Percentiles rank a stretch among this genome's conserved stretches.
Conservation (phyloP, 768 basidiomycete genomes). For the Tulasnella calospora region DNA sequence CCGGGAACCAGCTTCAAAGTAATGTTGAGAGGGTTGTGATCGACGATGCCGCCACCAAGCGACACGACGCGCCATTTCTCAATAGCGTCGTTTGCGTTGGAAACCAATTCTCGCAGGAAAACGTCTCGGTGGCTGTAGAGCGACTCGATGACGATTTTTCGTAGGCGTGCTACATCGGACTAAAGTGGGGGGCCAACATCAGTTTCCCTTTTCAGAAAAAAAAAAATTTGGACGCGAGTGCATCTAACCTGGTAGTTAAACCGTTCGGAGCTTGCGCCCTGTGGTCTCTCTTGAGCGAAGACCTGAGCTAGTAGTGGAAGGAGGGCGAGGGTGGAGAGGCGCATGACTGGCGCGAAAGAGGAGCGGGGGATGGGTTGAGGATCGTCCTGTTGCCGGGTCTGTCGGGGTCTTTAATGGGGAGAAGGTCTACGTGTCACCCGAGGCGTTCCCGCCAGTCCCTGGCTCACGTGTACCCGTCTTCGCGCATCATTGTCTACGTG, state of each 20-base stretch:
- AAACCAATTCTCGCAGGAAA: constrained; percentile 73
- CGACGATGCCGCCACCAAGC: constrained; percentile 65
- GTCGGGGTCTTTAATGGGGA: constrained; percentile 12
- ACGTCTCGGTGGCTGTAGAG: constrained; percentile 37
- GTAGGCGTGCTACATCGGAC: constrained; percentile 90
- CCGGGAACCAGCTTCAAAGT: constrained; percentile 74
- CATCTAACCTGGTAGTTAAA: constrained; percentile 29
- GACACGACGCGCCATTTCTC: constrained; percentile 87
- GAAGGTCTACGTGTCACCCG: constrained; percentile 25
- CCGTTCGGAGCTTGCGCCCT: constrained; percentile 21
- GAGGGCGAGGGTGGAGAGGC: constrained; percentile 16
- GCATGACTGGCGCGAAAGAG: constrained; percentile 22
- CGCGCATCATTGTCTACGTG: constrained; percentile 2
- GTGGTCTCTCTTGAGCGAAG: constrained; percentile 27
- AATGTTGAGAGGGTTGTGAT: constrained; percentile 73
- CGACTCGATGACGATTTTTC: constrained; percentile 84
- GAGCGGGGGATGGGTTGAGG: not conserved
- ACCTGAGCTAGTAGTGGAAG: constrained; percentile 19
- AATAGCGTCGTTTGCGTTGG: constrained; percentile 93
- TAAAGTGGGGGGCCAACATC: constrained; percentile 34
- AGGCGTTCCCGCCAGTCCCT: constrained; percentile 6
- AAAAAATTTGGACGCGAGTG: not conserved
- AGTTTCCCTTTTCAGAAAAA: not conserved
- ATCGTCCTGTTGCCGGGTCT: not conserved
- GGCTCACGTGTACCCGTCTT: not conserved